phyloP scores from a whole-genome alignment of 2,329 filamentous ascomycete species.

The Neonectria ditissima region DNA sequence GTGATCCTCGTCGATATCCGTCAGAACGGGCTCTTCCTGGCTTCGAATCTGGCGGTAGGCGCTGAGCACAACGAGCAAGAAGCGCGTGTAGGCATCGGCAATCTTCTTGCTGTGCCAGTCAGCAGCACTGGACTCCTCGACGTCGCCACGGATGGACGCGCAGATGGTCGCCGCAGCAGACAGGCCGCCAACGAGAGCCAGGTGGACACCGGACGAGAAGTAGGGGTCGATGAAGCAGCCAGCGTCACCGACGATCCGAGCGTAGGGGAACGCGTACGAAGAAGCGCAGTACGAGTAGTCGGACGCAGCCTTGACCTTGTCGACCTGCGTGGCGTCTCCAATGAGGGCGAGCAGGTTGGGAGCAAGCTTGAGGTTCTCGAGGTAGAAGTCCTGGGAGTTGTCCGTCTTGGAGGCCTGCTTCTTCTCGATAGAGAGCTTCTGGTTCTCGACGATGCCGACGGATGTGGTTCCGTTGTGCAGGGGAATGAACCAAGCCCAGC shows the following conservation, averaged over 20 bases:
- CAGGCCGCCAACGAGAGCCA: constrained; percentile 57
- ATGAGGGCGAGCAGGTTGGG: constrained; percentile 49
- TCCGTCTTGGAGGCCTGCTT: constrained; percentile 47
- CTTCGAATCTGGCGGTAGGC: constrained; percentile 54
- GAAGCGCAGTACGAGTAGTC: constrained; percentile 62
- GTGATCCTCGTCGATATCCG: constrained; percentile 55
- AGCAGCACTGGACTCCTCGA: constrained; percentile 51
- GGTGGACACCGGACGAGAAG: constrained; percentile 62
- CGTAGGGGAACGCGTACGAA: constrained; percentile 53
- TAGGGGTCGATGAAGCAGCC: constrained; percentile 63
- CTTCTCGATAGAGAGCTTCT: constrained; percentile 50
- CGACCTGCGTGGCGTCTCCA: constrained; percentile 47
- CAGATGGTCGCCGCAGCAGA: constrained; percentile 59
- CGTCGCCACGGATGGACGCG: constrained; percentile 53
- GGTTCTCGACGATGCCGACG: constrained; percentile 57
- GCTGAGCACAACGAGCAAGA: constrained; percentile 49
- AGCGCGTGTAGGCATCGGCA: constrained; percentile 59
- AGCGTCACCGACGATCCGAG: constrained; percentile 59
- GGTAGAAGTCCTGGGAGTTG: constrained; percentile 49
- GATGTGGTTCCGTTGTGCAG: constrained; percentile 60
- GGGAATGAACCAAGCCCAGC: constrained; percentile 64
- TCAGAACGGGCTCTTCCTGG: constrained; percentile 54
- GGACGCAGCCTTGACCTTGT: constrained; percentile 55
- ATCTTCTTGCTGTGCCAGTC: constrained; percentile 59
- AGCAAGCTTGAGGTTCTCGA: constrained; percentile 47